Conservation (phyloP, 2,329 filamentous ascomycete species). For the Reticulascus tulasneorum region DNA sequence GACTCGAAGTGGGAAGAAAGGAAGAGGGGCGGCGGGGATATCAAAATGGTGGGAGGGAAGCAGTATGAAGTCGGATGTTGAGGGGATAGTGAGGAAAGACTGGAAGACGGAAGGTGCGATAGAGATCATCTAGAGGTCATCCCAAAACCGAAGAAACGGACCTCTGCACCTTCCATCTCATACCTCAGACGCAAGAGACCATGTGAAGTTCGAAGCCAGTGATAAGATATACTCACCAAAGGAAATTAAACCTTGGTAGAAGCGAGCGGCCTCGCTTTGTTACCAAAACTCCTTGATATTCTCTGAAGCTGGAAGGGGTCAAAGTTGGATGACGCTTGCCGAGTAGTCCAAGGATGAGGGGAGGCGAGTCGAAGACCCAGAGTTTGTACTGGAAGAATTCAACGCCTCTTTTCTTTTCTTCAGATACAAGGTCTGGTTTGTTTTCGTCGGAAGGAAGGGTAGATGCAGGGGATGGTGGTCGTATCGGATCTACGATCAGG, state of each 20-base stretch:
- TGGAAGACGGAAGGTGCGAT: background rate
- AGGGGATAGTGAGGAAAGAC: background rate
- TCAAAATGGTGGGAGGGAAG: background rate
- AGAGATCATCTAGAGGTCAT: background rate
- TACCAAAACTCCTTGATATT: too few relatives aligned
- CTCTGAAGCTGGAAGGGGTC: too few relatives aligned
- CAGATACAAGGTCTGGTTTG: background rate
- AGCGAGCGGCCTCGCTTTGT: too few relatives aligned
- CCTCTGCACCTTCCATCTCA: too few relatives aligned
- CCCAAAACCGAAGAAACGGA: too few relatives aligned
- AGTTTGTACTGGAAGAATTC: slow-evolving; percentile 4
- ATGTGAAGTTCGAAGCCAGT: too few relatives aligned
- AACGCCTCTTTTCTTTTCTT: background rate
- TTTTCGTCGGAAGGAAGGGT: background rate
- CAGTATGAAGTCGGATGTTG: background rate
- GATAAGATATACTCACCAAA: too few relatives aligned
- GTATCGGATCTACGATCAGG: slow-evolving; percentile 1
- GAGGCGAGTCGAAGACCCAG: slow-evolving; percentile 6
- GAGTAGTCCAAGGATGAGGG: background rate
- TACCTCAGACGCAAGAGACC: too few relatives aligned
- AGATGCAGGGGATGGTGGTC: background rate
- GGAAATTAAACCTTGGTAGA: too few relatives aligned
- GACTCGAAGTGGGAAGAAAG: background rate
- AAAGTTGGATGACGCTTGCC: too few relatives aligned
- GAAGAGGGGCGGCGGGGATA: background rate